Percentiles rank a stretch among this genome's conserved stretches.
Evolutionary conservation across 805 yeast species (phyloP).

Genomic region (Naumovozyma dairenensis): DNA sequence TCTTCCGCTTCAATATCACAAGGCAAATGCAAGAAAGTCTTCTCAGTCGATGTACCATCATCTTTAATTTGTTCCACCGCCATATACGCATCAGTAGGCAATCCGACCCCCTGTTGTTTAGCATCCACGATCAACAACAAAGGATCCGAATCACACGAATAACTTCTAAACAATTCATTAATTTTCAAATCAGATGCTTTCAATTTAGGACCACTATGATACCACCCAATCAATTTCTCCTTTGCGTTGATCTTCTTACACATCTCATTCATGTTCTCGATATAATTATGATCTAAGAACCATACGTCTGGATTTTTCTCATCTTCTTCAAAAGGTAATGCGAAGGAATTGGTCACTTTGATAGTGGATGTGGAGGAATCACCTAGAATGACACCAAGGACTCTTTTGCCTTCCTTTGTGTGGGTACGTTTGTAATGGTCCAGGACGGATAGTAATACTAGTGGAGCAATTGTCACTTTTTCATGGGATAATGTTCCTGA

Average conservation of each 20-base stretch:
- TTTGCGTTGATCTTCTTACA: constrained; percentile 95
- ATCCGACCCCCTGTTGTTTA: constrained; percentile 68
- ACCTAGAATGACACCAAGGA: constrained; percentile 90
- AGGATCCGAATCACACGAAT: constrained; percentile 56
- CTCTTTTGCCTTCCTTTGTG: constrained; percentile 65
- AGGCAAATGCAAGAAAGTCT: constrained; percentile 88
- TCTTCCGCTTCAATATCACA: constrained; percentile 93
- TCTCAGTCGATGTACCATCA: constrained; percentile 88
- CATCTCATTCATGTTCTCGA: constrained; percentile 96
- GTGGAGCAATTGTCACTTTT: constrained; percentile 86
- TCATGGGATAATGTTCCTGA: constrained; percentile 26
- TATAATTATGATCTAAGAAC: constrained; percentile 94
- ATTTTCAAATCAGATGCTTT: constrained; percentile 81
- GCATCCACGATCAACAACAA: constrained; percentile 86
- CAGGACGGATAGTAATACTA: constrained; percentile 85
- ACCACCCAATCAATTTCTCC: constrained; percentile 97
- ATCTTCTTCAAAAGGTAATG: constrained; percentile 97
- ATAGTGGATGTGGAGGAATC: constrained; percentile 48
- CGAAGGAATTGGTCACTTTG: constrained; percentile 84
- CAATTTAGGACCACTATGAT: constrained; percentile 93
- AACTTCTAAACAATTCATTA: constrained; percentile 79
- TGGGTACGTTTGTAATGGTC: constrained; percentile 91
- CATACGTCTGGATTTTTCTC: constrained; percentile 84
- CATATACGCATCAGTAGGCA: constrained; percentile 91
- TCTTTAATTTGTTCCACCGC: constrained; percentile 93